Evolutionary conservation across 495 filamentous ascomycete species (phyloP).

Genomic region (Friedmanniomyces simplex): DNA sequence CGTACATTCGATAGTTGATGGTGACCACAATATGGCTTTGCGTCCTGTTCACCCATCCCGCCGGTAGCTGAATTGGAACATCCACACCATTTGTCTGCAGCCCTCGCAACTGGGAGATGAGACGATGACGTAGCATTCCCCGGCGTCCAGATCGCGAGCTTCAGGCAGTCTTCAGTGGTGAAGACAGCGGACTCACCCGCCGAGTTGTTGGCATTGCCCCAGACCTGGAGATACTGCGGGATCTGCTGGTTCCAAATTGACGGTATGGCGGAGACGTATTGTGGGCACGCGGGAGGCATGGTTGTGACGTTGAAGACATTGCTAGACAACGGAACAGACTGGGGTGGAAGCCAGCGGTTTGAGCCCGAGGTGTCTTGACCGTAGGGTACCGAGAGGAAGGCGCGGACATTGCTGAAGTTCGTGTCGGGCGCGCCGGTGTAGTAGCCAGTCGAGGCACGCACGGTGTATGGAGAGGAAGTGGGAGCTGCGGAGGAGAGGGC

Average conservation of each 20-base stretch:
- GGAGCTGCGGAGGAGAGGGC: not conserved
- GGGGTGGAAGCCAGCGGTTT: slow-evolving; percentile 35
- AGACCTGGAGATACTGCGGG: not conserved
- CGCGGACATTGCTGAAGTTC: slow-evolving; percentile 32
- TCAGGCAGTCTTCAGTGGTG: slow-evolving; percentile 19
- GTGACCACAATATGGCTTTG: slow-evolving; percentile 50
- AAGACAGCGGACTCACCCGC: slow-evolving; percentile 1
- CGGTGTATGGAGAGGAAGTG: not conserved
- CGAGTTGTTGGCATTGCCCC: not conserved
- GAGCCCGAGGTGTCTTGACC: slow-evolving; percentile 34
- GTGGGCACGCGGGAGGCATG: slow-evolving; percentile 7
- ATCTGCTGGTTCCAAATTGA: slow-evolving; percentile 9
- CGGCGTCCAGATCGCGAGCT: slow-evolving; percentile 16
- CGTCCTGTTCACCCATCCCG: slow-evolving; percentile 33
- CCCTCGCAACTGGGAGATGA: slow-evolving; percentile 4
- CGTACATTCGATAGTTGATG: slow-evolving; percentile 45
- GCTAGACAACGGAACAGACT: slow-evolving; percentile 18
- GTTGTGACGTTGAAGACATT: slow-evolving; percentile 17
- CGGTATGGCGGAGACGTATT: slow-evolving; percentile 11
- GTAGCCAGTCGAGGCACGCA: slow-evolving; percentile 12
- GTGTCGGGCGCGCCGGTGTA: slow-evolving; percentile 30
- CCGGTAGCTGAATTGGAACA: slow-evolving; percentile 36
- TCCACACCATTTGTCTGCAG: slow-evolving; percentile 35
- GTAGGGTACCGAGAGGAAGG: slow-evolving; percentile 40
- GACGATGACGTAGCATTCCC: not conserved